Evolutionary conservation across 225 moss, liverwort and hornwort genomes (phyloP), one percentile per base, ranked within the genome.

Genomic region (Polytrichum commune): DNA sequence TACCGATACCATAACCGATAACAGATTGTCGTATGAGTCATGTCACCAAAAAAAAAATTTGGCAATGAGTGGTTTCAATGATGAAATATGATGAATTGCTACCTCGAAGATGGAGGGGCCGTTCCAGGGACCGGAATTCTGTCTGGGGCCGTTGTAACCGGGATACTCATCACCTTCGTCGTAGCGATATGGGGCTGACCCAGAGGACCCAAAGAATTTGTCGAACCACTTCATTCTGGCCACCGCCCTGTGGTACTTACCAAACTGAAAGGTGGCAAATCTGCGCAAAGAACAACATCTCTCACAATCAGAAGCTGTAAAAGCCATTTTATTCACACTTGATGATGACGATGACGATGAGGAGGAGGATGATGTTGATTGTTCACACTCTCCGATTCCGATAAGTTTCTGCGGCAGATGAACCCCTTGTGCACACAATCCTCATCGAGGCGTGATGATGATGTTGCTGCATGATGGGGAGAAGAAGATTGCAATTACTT

Each of bases 101-200:
- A 86, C 85, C 76, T 79, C 74, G 19, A 86, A 86, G 61, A 80
- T 66, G 46, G 28, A 64, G n/a, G 82, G 70, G 19, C 67, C 67
- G 54, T 82, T 72, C 82, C 82, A 86, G 29, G 75, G 75, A 64
- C 64, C 69, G 66, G 76, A 75, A 53, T 32, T 53, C 4, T 29
- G 77, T 1, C 62, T 78, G 5, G 84, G 81, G 69, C 76, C 30
- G 5, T 74, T 0, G 60, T 80, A 75, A 16, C 29, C 62, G 66
- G 79, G 82, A 75, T 86, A 86, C 66, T 86, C 82, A 68, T 82
- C 85, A 53, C 82, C 85, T 67, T 82, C 82, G 22, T 60, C 33
- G 64, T 77, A 86, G 16, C 81, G 76, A 76, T 86, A 77, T 18
- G 33, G 72, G n/a, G 73, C 76, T 27, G 85, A 73, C 56, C 79